These are phyloP conservation scores for Maudiozyma pseudohumilis DNA, from an alignment of 805 yeast genomes.

Conservation along the genomic window DNA sequence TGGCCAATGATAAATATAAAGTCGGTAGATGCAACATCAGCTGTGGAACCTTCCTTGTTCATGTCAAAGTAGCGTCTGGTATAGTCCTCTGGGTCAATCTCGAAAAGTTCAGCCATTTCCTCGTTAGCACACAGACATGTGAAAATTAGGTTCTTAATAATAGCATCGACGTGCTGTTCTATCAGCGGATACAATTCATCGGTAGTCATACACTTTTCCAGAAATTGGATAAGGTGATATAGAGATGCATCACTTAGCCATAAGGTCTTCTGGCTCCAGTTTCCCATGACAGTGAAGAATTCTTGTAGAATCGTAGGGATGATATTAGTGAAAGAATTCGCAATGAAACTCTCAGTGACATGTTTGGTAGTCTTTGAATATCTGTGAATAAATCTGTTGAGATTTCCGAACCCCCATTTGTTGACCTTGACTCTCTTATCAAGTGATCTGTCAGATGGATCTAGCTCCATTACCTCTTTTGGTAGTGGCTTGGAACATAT, in stretches of 20 bases:
- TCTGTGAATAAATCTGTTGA: slow-evolving; percentile 58
- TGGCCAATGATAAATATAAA: slow-evolving; percentile 54
- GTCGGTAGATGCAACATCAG: slow-evolving; percentile 74
- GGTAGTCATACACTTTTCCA: slow-evolving; percentile 49
- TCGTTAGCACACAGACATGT: slow-evolving; percentile 66
- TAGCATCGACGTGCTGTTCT: slow-evolving; percentile 52
- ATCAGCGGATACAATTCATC: slow-evolving; percentile 54
- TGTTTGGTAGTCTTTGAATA: slow-evolving; percentile 41
- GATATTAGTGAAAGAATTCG: slow-evolving; percentile 43
- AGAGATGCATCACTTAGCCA: slow-evolving; percentile 65
- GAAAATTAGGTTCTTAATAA: slow-evolving; percentile 60
- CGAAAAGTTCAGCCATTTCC: slow-evolving; percentile 59
- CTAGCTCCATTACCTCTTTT: slow-evolving; percentile 37
- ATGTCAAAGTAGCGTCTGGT: slow-evolving; percentile 62
- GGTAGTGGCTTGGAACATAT: slow-evolving; percentile 50
- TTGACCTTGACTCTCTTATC: slow-evolving; percentile 55
- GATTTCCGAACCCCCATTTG: slow-evolving; percentile 84
- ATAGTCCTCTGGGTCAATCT: slow-evolving; percentile 76
- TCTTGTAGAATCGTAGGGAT: slow-evolving; percentile 63
- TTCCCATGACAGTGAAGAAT: slow-evolving; percentile 39
- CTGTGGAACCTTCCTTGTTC: slow-evolving; percentile 51
- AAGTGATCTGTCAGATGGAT: slow-evolving; percentile 38
- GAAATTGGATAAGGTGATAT: slow-evolving; percentile 54
- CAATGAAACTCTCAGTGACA: slow-evolving; percentile 41
- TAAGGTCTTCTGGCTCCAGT: slow-evolving; percentile 30